A percentile compares a stretch with the other conserved stretches of the same genome.
Conservation (phyloP, 768 basidiomycete species). For the Lactarius deliciosus region DNA sequence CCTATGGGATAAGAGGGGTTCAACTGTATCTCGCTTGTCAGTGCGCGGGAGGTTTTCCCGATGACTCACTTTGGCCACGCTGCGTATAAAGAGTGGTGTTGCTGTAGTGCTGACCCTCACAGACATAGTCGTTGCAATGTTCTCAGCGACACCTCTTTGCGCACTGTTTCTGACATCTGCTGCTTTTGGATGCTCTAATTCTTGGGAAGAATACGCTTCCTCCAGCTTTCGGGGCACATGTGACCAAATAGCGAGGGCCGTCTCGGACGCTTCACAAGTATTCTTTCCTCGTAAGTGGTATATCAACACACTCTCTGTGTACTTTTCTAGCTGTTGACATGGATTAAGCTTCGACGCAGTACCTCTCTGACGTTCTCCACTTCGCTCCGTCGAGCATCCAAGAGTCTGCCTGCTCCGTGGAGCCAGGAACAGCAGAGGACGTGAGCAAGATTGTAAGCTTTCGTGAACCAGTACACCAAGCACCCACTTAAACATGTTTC, state of each 20-base stretch:
- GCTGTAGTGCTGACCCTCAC: neutral
- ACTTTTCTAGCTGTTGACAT: neutral
- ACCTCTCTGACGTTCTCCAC: constrained; percentile 21
- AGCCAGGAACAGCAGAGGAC: constrained; percentile 29
- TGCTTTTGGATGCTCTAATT: neutral
- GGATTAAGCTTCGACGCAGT: constrained; percentile 12
- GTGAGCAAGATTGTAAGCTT: constrained; percentile 26
- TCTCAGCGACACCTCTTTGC: neutral
- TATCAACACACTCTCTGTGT: neutral
- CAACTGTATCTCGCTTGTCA: too few species aligned
- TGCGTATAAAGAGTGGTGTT: too few species aligned
- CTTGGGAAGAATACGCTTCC: neutral
- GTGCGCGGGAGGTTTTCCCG: too few species aligned
- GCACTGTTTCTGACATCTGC: neutral
- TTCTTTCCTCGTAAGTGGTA: constrained; percentile 3
- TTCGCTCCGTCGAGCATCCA: constrained; percentile 20
- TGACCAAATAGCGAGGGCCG: neutral
- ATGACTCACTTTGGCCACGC: too few species aligned
- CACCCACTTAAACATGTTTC: neutral
- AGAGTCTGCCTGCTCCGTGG: constrained; percentile 28
- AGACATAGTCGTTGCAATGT: neutral
- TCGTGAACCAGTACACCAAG: neutral
- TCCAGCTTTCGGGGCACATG: neutral
- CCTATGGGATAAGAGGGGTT: too few species aligned
- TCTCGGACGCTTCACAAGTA: neutral